Evolutionary conservation across 176 grass and related monocot genomes (phyloP).

Genomic region (Panicum miliaceum): DNA sequence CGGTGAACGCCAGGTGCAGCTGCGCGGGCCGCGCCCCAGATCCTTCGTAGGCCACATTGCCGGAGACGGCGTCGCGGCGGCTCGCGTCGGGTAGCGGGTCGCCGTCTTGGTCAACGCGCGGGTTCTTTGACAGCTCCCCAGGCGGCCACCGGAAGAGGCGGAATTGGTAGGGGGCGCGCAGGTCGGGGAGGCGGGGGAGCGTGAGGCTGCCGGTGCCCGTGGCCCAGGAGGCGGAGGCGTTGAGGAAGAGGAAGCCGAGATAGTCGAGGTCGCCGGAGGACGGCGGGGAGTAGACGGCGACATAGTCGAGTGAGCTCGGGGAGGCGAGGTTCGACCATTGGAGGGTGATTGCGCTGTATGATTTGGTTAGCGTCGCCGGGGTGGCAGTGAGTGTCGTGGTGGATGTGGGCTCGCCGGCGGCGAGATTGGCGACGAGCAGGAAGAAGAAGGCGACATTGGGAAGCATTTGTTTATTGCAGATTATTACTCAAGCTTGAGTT

Average conservation of each 20-base stretch:
- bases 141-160: constrained; percentile 81
- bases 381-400: constrained; percentile 49
- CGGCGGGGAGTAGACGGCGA: constrained; percentile 85
- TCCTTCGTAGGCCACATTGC: constrained; percentile 27
- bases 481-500: too few relatives aligned
- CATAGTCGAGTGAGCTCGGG: constrained; percentile 77
- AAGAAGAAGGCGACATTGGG: constrained; percentile 26
- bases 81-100: constrained; percentile 71
- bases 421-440: constrained; percentile 42
- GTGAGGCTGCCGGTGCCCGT: constrained; percentile 25
- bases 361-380: constrained; percentile 54
- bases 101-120: constrained; percentile 61
- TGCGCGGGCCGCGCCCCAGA: constrained; percentile 51
- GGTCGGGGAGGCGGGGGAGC: constrained; percentile 66
- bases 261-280: constrained; percentile 66
- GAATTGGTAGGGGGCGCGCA: constrained; percentile 78
- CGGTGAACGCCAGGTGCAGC: constrained; percentile 86
- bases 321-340: constrained; percentile 65
- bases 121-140: too few relatives aligned
- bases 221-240: constrained; percentile 66
- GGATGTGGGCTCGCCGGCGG: constrained; percentile 46
- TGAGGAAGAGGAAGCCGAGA: constrained; percentile 92
- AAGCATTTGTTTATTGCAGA: background rate
- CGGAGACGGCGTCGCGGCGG: constrained; percentile 67
- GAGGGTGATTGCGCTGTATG: constrained; percentile 52